Conservation (phyloP, 805 yeast species). For the Candida dajiaensis region DNA sequence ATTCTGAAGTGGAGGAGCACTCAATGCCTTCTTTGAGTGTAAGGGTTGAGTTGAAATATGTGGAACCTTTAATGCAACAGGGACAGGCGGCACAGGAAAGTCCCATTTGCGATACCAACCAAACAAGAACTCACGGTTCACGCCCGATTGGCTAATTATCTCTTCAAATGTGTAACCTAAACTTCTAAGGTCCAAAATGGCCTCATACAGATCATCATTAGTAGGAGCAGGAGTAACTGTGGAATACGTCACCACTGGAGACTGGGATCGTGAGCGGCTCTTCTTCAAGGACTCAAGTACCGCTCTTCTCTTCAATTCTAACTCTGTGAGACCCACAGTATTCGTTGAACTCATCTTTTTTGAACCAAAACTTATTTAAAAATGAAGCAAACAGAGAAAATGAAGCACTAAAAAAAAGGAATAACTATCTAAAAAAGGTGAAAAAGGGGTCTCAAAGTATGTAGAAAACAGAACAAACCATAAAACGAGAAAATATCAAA, state of each 20-base stretch:
- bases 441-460: background rate
- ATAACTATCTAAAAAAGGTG: background rate
- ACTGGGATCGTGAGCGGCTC: slow-evolving; percentile 2
- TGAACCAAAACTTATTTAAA: background rate
- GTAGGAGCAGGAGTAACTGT: background rate
- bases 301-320: slow-evolving; percentile 20
- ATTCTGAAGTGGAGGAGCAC: background rate
- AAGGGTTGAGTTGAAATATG: background rate
- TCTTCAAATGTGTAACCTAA: slow-evolving; percentile 20
- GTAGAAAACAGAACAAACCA: background rate
- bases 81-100: slow-evolving; percentile 12
- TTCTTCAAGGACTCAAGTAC: slow-evolving; percentile 20
- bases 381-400: background rate
- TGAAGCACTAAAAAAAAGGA: background rate
- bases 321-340: slow-evolving; percentile 4
- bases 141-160: slow-evolving; percentile 13
- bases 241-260: background rate
- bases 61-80: background rate
- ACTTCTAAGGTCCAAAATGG: slow-evolving; percentile 20
- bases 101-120: slow-evolving; percentile 16
- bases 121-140: slow-evolving; percentile 13
- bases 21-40: background rate
- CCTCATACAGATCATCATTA: slow-evolving; percentile 10
- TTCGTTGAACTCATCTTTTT: background rate
- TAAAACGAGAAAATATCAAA: background rate